Percentiles rank a stretch among this genome's conserved stretches.
Evolutionary conservation across 139 green algal species (phyloP).

Genomic region (Micromonas pusilla): DNA sequence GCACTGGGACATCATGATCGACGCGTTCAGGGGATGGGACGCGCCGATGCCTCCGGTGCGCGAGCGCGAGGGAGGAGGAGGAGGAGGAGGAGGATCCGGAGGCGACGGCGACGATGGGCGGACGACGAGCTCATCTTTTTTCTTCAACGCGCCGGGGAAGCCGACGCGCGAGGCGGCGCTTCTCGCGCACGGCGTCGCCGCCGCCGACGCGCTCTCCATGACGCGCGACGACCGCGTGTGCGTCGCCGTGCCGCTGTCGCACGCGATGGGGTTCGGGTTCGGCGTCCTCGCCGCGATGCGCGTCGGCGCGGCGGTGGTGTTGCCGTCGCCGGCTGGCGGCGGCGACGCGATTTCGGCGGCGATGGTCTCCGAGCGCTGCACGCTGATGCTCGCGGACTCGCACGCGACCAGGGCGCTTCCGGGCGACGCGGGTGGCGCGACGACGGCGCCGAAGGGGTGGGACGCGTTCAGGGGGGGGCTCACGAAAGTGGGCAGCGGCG

Average conservation of each 20-base stretch:
- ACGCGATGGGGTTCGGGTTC: slow-evolving; percentile 25
- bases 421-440: not conserved
- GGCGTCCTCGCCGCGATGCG: slow-evolving; percentile 1
- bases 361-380: not conserved
- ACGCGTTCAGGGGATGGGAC: not conserved
- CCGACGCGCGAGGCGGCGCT: not conserved
- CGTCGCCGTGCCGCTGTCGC: slow-evolving; percentile 13
- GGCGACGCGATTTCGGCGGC: not conserved
- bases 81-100: no score
- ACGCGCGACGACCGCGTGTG: not conserved
- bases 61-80: not conserved
- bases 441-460: not conserved
- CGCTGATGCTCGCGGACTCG: slow-evolving; percentile 6
- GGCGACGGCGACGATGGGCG: not conserved
- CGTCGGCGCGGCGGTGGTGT: not conserved
- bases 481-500: slow-evolving; percentile 1
- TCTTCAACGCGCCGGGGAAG: not conserved
- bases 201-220: slow-evolving; percentile 6
- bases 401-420: not conserved
- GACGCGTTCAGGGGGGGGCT: not conserved
- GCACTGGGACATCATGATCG: slow-evolving; percentile 1
- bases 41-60: no score
- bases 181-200: not conserved
- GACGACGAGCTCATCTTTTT: no score
- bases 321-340: not conserved